These are phyloP conservation scores for Pleurotus giganteus DNA, from an alignment of 768 basidiomycete genomes.

Conservation along the genomic window DNA sequence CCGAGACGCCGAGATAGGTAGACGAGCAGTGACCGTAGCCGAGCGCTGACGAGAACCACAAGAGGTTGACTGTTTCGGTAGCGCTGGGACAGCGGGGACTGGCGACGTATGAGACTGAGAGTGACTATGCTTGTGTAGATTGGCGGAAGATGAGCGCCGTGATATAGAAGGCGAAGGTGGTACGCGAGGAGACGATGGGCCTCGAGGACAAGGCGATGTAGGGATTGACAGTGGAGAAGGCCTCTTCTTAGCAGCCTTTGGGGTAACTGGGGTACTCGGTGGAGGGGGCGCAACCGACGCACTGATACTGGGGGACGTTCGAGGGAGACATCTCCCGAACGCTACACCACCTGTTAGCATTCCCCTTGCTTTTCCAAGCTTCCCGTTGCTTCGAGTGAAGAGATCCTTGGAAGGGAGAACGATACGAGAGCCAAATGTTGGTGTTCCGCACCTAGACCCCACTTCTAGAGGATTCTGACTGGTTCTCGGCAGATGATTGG, in stretches of 20 bases:
- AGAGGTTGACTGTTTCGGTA: background rate
- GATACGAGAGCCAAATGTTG: conserved; percentile 58
- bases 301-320: conserved; percentile 12
- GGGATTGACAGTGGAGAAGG: conserved; percentile 24
- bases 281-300: conserved; percentile 8
- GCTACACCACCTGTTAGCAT: conserved; percentile 8
- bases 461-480: conserved; percentile 28
- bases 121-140: background rate
- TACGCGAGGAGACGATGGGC: conserved; percentile 7
- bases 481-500: conserved; percentile 10
- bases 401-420: conserved; percentile 44
- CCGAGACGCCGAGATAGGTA: background rate
- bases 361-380: background rate
- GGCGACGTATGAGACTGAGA: conserved; percentile 5
- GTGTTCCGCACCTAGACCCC: conserved; percentile 55
- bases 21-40: background rate
- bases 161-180: conserved; percentile 17
- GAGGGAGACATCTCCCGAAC: conserved; percentile 10
- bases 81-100: background rate
- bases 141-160: conserved; percentile 20
- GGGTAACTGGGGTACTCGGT: conserved; percentile 10
- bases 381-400: conserved; percentile 36
- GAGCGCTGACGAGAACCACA: background rate
- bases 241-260: conserved; percentile 31
- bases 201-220: conserved; percentile 12